Percentiles rank a stretch among this genome's conserved stretches.
These are phyloP conservation scores for Cantharellus cinnabarinus DNA, from an alignment of 768 basidiomycete genomes.

Conservation along the genomic window DNA sequence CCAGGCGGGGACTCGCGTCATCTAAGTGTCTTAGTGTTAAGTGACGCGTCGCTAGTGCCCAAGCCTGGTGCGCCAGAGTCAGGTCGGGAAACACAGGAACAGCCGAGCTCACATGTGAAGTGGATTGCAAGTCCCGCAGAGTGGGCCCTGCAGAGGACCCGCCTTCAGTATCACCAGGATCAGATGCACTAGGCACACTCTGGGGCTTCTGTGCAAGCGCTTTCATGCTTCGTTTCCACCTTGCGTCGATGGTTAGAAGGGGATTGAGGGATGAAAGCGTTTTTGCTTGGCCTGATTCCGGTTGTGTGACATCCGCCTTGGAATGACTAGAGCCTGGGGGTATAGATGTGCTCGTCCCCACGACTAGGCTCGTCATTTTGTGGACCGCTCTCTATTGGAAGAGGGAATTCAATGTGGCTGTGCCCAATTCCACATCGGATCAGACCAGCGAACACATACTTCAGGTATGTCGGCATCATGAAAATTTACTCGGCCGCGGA, in stretches of 20 bases:
- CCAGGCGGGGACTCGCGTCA: not conserved
- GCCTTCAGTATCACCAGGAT: no score
- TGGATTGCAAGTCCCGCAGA: no score
- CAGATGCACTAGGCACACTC: no score
- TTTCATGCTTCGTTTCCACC: not conserved
- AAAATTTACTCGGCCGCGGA: no score
- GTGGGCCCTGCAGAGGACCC: no score
- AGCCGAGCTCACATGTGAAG: no score
- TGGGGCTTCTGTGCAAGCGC: not conserved
- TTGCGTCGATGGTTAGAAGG: not conserved
- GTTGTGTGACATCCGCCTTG: not conserved
- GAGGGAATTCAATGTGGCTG: no score
- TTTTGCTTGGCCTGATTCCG: no score
- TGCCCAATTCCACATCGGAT: no score
- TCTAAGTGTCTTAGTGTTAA: not conserved
- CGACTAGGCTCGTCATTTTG: not conserved
- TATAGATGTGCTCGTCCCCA: not conserved
- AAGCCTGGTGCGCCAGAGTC: not conserved
- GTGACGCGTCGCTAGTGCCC: not conserved
- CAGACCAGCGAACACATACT: no score
- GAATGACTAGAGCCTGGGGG: not conserved
- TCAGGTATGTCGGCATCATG: no score
- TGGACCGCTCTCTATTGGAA: no score
- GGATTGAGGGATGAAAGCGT: not conserved
- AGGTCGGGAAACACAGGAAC: not conserved